Percentiles rank a stretch among this genome's conserved stretches.
phyloP scores from a whole-genome alignment of 1,284 basidiomycete species.

The Rhodofomes roseus region DNA sequence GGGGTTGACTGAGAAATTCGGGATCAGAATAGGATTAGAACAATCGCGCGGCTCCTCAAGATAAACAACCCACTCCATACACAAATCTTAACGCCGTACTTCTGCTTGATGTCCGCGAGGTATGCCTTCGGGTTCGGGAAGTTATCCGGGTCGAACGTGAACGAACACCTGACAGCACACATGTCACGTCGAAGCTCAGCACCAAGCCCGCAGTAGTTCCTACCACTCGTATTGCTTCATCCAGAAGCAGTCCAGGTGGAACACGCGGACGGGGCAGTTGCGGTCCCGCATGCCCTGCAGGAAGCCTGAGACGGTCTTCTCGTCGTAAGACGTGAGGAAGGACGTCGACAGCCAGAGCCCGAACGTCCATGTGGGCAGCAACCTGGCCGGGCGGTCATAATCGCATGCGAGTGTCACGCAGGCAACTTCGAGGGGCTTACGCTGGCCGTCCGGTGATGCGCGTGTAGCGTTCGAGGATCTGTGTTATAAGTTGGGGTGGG shows the following conservation, averaged over 20 bases:
- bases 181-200: no score
- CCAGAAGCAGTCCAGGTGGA: slow-evolving; percentile 80
- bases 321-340: slow-evolving; percentile 69
- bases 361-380: slow-evolving; percentile 70
- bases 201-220: background rate
- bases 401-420: background rate
- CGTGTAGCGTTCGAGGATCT: slow-evolving; percentile 62
- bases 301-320: slow-evolving; percentile 64
- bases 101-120: slow-evolving; percentile 61
- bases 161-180: slow-evolving; percentile 55
- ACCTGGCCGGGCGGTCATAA: slow-evolving; percentile 28
- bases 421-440: slow-evolving; percentile 28
- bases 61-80: slow-evolving; percentile 56
- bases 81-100: slow-evolving; percentile 71
- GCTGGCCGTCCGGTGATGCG: slow-evolving; percentile 64
- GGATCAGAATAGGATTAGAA: background rate
- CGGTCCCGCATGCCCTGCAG: slow-evolving; percentile 68
- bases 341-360: slow-evolving; percentile 77
- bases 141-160: slow-evolving; percentile 72
- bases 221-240: slow-evolving; percentile 77
- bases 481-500: background rate
- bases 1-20: slow-evolving; percentile 47
- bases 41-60: background rate
- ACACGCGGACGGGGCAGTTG: slow-evolving; percentile 68
- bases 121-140: slow-evolving; percentile 73